Base-by-base conservation (phyloP, 345 rosid species). In the Murraya koenigii region DNA sequence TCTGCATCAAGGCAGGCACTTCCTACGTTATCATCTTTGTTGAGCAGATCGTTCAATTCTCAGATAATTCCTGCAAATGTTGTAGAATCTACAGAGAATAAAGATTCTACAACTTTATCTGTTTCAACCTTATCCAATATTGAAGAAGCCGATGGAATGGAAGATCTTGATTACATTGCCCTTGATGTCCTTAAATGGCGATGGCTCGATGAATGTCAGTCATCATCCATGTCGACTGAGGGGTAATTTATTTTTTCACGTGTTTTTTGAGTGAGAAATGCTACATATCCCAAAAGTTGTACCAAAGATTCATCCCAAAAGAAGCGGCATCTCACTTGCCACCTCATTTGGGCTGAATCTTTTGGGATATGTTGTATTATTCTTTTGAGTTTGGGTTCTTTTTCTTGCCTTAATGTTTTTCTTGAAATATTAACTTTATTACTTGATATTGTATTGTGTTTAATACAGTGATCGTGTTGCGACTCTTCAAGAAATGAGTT, bases 31-130 rank as follows among this genome's bases (percentile, higher is more conserved):
- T 90, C 99, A 25, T 93, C 97, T 59, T 78, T 94, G 88, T 82
- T 94, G 85, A 91, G 96, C 79, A 90, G 87, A 84, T 96, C 98
- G 55, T 92, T 96, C 75, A 90, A 89, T 87, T 89, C 91, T 76
- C 99, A 93, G 62, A 78, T 94, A 82, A 84, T 78, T 78, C 92
- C 95, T 78, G 85, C 91, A 77, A 90, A 78, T 87, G 82, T 75
- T 26, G 86, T 69, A 80, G 99, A 97, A 80, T 83, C 89, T 84
- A 79, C 86, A 2, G 95, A 89, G 82, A 89, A 82, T 71, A 93
- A 91, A 81, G 97, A 90, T 75, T 84, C 84, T 71, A 74, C 85
- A 74, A 78, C 78, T 81, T 75, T 89, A 75, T 87, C 98, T 62
- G 83, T 78, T 81, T 88, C 92, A 75, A 90, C 86, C 72, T 87